These are phyloP conservation scores for sunflower (Helianthus annuus) DNA, from an alignment of 129 eudicot species.

Conservation along the genomic window DNA sequence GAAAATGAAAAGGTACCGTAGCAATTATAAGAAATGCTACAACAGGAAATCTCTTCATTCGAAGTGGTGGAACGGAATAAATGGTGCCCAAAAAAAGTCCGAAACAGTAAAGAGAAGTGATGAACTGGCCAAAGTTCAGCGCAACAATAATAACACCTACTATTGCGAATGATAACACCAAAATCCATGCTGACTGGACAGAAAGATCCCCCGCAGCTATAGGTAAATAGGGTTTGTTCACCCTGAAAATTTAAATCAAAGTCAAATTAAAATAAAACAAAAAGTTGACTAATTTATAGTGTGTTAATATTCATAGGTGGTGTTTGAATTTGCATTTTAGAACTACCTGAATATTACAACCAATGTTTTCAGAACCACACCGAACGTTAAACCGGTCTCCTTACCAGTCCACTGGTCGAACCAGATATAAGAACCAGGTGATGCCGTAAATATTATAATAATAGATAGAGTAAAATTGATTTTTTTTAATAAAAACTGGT, in stretches of 20 bases:
- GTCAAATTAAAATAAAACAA: not conserved
- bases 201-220: constrained; percentile 99
- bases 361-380: no score
- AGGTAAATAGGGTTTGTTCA: constrained; percentile 94
- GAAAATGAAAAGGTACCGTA: constrained; percentile 54
- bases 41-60: constrained; percentile 97
- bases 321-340: not conserved
- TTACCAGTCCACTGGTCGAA: no score
- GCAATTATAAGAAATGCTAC: constrained; percentile 96
- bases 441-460: no score
- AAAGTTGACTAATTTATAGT: not conserved
- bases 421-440: no score
- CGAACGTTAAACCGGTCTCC: no score
- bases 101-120: constrained; percentile 75
- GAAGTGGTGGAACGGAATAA: constrained; percentile 95
- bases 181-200: constrained; percentile 91
- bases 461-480: no score
- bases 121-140: constrained; percentile 87
- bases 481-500: no score
- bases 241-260: constrained; percentile 49
- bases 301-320: not conserved
- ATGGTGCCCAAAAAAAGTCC: constrained; percentile 97
- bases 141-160: constrained; percentile 78
- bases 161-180: constrained; percentile 76
- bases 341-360: not conserved